Conservation (phyloP, 805 yeast genomes). For the Saccharomyces eubayanus region DNA sequence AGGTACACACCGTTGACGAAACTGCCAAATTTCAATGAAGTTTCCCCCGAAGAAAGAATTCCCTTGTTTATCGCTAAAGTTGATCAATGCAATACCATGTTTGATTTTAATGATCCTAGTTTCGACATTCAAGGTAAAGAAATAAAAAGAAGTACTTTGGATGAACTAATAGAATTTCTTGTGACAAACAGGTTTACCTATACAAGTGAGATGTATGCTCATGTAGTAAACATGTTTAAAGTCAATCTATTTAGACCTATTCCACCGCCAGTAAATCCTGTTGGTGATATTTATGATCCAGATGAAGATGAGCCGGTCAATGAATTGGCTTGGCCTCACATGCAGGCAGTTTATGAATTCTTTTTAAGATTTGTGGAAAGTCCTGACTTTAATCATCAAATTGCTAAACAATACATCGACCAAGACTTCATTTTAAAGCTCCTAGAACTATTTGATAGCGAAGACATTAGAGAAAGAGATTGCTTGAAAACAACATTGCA, state of each 20-base stretch:
- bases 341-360: slow-evolving; percentile 93
- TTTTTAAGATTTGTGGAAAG: slow-evolving; percentile 87
- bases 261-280: slow-evolving; percentile 96
- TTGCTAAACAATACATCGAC: slow-evolving; percentile 90
- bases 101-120: slow-evolving; percentile 90
- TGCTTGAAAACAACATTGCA: slow-evolving; percentile 91
- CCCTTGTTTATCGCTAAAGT: slow-evolving; percentile 72
- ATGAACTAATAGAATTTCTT: slow-evolving; percentile 83
- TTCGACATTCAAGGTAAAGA: slow-evolving; percentile 90
- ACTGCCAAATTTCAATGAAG: slow-evolving; percentile 83
- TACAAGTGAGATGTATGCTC: slow-evolving; percentile 84
- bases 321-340: slow-evolving; percentile 97
- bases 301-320: slow-evolving; percentile 98
- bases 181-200: slow-evolving; percentile 73
- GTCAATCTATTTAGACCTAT: slow-evolving; percentile 87
- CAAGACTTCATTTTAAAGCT: slow-evolving; percentile 76
- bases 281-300: slow-evolving; percentile 93
- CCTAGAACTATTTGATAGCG: slow-evolving; percentile 87
- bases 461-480: slow-evolving; percentile 94
- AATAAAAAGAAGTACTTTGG: slow-evolving; percentile 75
- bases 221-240: slow-evolving; percentile 84
- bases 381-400: slow-evolving; percentile 86
- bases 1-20: slow-evolving; percentile 56
- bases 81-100: slow-evolving; percentile 89
- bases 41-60: slow-evolving; percentile 69